Evolutionary conservation across 768 basidiomycete species (phyloP).

Genomic region (Boletellus ananiceps): DNA sequence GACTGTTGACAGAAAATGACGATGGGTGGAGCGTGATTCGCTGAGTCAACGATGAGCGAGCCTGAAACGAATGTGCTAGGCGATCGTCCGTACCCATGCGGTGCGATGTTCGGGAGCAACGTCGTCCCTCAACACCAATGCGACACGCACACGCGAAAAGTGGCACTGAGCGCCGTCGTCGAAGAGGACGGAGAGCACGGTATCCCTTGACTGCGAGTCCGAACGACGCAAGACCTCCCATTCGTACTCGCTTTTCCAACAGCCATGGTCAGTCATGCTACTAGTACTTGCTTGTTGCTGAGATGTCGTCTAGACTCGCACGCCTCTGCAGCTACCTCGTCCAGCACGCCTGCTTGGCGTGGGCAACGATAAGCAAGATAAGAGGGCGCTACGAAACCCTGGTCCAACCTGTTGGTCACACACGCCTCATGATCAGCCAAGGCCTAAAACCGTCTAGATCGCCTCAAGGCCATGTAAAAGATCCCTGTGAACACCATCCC

Average conservation of each 20-base stretch:
- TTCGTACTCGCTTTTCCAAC: conserved; percentile 7
- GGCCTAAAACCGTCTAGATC: neutral
- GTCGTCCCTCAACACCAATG: neutral
- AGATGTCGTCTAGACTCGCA: no score
- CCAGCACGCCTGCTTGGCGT: no score
- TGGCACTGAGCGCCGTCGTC: neutral
- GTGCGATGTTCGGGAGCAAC: neutral
- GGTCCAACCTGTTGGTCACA: neutral
- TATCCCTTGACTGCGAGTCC: neutral
- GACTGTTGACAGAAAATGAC: neutral
- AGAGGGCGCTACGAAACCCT: neutral
- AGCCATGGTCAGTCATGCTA: neutral
- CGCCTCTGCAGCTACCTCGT: no score
- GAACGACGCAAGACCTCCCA: conserved; percentile 1
- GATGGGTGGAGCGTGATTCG: neutral
- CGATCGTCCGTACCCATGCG: neutral
- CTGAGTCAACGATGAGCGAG: conserved; percentile 2
- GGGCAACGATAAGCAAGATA: no score
- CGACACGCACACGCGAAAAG: neutral
- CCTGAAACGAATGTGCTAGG: neutral
- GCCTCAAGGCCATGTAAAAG: neutral
- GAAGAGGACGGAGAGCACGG: conserved; percentile 1
- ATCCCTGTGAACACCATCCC: neutral
- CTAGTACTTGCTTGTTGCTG: no score
- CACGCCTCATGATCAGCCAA: neutral